A percentile compares a stretch with the other conserved stretches of the same genome.
Conservation (phyloP, 495 filamentous ascomycete genomes). For the Penicillium coprophilum region DNA sequence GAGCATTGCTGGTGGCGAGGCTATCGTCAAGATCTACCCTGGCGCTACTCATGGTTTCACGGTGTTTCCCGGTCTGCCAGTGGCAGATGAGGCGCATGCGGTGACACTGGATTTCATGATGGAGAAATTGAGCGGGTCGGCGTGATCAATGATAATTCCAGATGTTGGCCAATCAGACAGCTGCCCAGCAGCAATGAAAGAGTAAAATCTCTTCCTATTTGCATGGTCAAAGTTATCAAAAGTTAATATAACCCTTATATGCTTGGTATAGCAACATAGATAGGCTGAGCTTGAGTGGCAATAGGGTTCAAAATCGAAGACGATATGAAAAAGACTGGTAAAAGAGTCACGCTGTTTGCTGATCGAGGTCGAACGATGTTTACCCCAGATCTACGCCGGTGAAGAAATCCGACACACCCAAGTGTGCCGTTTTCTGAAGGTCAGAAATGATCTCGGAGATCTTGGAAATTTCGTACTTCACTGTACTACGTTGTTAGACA, state of each 20-base stretch:
- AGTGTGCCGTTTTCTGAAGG: no score
- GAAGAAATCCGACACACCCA: no score
- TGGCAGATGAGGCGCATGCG: constrained; percentile 23
- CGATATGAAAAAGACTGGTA: no score
- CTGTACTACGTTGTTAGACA: not conserved
- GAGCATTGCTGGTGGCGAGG: constrained; percentile 49
- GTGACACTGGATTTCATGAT: constrained; percentile 19
- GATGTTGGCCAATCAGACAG: not conserved
- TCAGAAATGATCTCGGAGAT: no score
- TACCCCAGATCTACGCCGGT: no score
- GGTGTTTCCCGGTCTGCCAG: constrained; percentile 30
- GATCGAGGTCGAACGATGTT: no score
- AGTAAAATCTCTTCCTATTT: not conserved
- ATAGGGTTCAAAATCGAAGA: no score
- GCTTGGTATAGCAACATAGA: not conserved
- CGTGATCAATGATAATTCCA: constrained; percentile 5
- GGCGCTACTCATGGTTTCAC: constrained; percentile 54
- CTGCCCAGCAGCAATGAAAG: not conserved
- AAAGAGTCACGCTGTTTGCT: no score
- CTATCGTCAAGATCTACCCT: constrained; percentile 49
- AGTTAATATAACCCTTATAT: not conserved
- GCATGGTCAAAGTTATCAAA: not conserved
- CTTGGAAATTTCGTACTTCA: no score
- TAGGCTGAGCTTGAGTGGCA: no score
- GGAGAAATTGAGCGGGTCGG: not conserved